phyloP scores from a whole-genome alignment of 257 asterid genomes.

The Nicotiana paniculata region DNA sequence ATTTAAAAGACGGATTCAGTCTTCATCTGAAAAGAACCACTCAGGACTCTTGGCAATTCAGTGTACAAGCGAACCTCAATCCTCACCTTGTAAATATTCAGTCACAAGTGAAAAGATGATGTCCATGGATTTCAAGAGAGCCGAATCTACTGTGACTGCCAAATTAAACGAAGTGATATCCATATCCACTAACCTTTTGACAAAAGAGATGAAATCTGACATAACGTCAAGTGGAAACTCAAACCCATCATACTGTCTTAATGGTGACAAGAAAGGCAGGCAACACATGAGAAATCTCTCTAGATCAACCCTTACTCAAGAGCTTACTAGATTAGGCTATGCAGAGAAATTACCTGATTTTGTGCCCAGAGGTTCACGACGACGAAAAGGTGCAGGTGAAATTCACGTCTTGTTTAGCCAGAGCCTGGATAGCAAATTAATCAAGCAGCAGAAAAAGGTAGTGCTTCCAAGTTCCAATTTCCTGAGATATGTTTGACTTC shows the following conservation, averaged over 20 bases:
- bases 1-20: constrained; percentile 24
- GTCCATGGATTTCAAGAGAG: constrained; percentile 16
- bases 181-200: constrained; percentile 13
- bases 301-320: constrained; percentile 53
- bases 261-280: constrained; percentile 24
- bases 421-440: constrained; percentile 43
- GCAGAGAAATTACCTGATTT: constrained; percentile 43
- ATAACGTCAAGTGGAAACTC: constrained; percentile 17
- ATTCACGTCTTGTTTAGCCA: constrained; percentile 66
- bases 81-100: constrained; percentile 16
- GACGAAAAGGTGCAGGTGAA: constrained; percentile 29
- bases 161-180: constrained; percentile 19
- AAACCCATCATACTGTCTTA: constrained; percentile 18
- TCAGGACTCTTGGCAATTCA: constrained; percentile 15
- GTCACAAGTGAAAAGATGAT: constrained; percentile 11
- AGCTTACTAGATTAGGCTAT: constrained; percentile 61
- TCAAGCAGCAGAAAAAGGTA: constrained; percentile 63
- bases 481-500: not conserved
- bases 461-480: not conserved
- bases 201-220: constrained; percentile 19
- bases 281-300: constrained; percentile 19
- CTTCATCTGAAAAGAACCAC: constrained; percentile 20
- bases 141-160: constrained; percentile 18
- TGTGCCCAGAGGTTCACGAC: constrained; percentile 52
- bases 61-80: constrained; percentile 12